Base-by-base conservation (phyloP, 192 early-diverging fungal species). In the Mortierella claussenii region DNA sequence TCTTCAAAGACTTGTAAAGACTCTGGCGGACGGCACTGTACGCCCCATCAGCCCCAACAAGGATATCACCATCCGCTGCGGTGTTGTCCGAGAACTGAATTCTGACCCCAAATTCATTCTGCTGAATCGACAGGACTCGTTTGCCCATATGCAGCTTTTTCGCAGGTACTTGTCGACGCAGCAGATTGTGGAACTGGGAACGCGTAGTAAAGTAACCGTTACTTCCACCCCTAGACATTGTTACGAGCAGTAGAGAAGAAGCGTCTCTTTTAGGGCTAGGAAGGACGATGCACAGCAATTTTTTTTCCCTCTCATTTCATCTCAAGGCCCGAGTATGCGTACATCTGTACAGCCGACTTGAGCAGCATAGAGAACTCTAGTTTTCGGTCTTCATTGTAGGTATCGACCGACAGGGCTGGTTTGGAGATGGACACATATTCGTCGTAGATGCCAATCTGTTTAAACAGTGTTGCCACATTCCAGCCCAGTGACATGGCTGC, bases 1-100 rank as follows among this genome's bases (percentile, higher is more conserved):
- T 27, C 43, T 46, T 44, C 13, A 70, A 23, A 9, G 3, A 18
- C 8, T 53, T 15, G 26, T 61, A 70, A 10, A 61, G 13, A 48
- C 42, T 36, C 26, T 70, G 59, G 0, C 68, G 59, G 11, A 70
- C 59, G 8, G 43, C 42, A 21, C 56, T 60, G 37, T 62, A 53
- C 0, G 57, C 56, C 3, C 67, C 67, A 26, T 69, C 67, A 23
- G 57, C 56, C 0, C 67, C 67, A 0, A 69, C 68, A 36, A 70
- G 43, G 13, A 70, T 54, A 13, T 60, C 52, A 5, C 68, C 68
- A 4, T 70, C 51, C 30, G 15, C 0, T 12, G 27, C 27, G 7
- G 51, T 15, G 4, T 37, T 47, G 18, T 70, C 59, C 0, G 68
- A 54, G 28, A 42, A 70, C 10, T 24, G 34, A n/a, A 58, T 46